A percentile compares a stretch with the other conserved stretches of the same genome.
These are phyloP conservation scores for Podospora pseudopauciseta DNA, from an alignment of 495 filamentous ascomycete species.

Conservation along the genomic window DNA sequence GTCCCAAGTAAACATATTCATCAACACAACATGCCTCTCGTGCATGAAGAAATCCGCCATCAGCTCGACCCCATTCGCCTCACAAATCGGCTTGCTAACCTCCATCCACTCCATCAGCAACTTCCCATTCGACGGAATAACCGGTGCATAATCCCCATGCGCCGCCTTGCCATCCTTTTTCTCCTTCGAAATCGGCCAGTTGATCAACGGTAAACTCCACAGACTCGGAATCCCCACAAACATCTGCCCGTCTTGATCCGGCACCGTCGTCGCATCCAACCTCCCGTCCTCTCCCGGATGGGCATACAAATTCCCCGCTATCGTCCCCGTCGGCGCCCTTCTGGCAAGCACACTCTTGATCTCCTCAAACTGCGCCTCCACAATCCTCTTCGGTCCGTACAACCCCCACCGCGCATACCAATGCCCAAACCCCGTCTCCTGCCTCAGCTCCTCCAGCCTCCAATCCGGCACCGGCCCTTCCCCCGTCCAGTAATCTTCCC, in stretches of 20 bases:
- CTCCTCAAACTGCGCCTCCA: slow-evolving; percentile 48
- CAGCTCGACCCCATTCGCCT: slow-evolving; percentile 41
- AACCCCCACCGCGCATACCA: slow-evolving; percentile 49
- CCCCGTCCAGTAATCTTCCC: slow-evolving; percentile 44
- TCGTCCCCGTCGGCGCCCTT: slow-evolving; percentile 37
- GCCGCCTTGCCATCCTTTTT: slow-evolving; percentile 34
- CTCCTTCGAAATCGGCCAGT: slow-evolving; percentile 33
- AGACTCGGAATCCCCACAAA: slow-evolving; percentile 40
- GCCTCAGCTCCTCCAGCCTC: slow-evolving; percentile 40
- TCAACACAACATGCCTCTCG: slow-evolving; percentile 40
- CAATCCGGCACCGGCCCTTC: slow-evolving; percentile 46
- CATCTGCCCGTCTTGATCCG: slow-evolving; percentile 36
- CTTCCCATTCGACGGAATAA: slow-evolving; percentile 40
- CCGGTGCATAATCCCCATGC: slow-evolving; percentile 43
- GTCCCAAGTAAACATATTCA: slow-evolving; percentile 46
- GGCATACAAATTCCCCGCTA: slow-evolving; percentile 36
- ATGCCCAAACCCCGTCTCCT: slow-evolving; percentile 41
- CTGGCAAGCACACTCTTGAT: slow-evolving; percentile 34
- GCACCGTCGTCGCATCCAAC: slow-evolving; percentile 38
- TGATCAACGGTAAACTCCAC: slow-evolving; percentile 42
- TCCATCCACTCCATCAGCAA: slow-evolving; percentile 39
- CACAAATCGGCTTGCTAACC: slow-evolving; percentile 36
- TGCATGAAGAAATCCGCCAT: slow-evolving; percentile 47
- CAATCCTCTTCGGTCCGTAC: slow-evolving; percentile 41
- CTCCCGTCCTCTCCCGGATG: slow-evolving; percentile 29